phyloP scores from a whole-genome alignment of 768 basidiomycete genomes.

The Mycena belliarum region DNA sequence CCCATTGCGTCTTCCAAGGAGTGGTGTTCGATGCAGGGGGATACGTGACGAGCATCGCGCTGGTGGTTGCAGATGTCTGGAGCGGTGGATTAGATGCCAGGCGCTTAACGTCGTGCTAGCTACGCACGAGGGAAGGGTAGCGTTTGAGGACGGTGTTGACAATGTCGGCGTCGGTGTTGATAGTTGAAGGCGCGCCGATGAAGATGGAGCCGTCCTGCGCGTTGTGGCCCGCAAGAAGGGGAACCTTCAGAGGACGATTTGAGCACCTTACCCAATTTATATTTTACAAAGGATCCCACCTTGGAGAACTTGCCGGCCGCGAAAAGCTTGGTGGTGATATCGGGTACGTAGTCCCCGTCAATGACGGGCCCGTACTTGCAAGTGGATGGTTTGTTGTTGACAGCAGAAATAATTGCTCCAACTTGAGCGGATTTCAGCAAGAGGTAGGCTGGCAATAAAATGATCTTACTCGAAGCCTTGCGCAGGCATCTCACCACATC shows the following conservation, averaged over 20 bases:
- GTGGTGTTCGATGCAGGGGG: conserved; percentile 18
- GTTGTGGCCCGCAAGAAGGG: conserved; percentile 22
- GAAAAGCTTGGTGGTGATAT: conserved; percentile 28
- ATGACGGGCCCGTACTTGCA: conserved; percentile 26
- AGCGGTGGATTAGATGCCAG: background rate
- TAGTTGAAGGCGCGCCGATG: conserved; percentile 12
- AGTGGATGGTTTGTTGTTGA: conserved; percentile 30
- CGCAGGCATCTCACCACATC: conserved; percentile 21
- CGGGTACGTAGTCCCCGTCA: conserved; percentile 25
- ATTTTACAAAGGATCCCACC: background rate
- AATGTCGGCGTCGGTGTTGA: conserved; percentile 18
- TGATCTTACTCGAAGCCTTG: conserved; percentile 10
- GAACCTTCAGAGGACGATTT: conserved; percentile 5
- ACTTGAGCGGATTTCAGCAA: conserved; percentile 1
- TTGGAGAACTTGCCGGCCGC: conserved; percentile 27
- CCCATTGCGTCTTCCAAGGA: conserved; percentile 24
- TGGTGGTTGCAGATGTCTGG: conserved; percentile 2
- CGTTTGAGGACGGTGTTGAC: conserved; percentile 16
- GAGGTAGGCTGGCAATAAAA: background rate
- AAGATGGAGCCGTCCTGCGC: conserved; percentile 25
- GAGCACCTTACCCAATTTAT: background rate
- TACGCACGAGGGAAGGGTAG: conserved; percentile 13
- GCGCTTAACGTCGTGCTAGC: background rate
- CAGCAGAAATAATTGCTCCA: conserved; percentile 27
- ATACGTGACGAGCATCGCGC: conserved; percentile 20